These are phyloP conservation scores for Leersia perrieri DNA, from an alignment of 176 grass and related monocot species.

Conservation along the genomic window DNA sequence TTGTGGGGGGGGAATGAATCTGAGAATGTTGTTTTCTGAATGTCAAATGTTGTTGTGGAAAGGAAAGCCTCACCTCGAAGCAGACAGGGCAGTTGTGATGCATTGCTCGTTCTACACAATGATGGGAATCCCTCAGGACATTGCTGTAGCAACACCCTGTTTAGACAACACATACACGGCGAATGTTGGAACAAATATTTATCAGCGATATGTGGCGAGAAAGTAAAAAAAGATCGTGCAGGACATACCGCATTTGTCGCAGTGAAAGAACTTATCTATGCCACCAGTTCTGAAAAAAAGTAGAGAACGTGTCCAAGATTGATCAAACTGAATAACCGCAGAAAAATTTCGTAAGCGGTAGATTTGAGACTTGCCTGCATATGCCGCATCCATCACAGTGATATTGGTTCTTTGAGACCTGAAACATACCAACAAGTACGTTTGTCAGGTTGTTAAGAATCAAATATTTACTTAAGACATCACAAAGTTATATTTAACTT, in stretches of 20 bases:
- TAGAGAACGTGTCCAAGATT: neutral
- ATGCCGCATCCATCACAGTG: slow-evolving; percentile 91
- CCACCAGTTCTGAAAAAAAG: slow-evolving; percentile 59
- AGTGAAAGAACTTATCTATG: slow-evolving; percentile 71
- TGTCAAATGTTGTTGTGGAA: neutral
- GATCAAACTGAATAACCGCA: neutral
- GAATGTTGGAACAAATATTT: neutral
- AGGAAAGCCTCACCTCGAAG: slow-evolving; percentile 57
- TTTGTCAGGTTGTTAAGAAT: neutral
- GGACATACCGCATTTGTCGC: slow-evolving; percentile 57
- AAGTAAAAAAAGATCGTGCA: neutral
- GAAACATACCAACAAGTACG: slow-evolving; percentile 20
- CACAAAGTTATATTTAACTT: neutral
- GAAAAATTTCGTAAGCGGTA: neutral
- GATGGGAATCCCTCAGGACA: slow-evolving; percentile 66
- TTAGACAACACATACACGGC: neutral
- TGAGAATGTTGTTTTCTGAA: neutral
- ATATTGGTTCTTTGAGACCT: slow-evolving; percentile 72
- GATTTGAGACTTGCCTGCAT: slow-evolving; percentile 52
- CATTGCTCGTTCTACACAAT: slow-evolving; percentile 80
- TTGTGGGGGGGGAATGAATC: no score
- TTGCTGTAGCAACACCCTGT: slow-evolving; percentile 81
- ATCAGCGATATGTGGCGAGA: neutral
- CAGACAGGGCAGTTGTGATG: slow-evolving; percentile 89
- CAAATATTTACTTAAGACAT: neutral